Evolutionary conservation across 2,329 filamentous ascomycete genomes (phyloP).

Genomic region (Colletotrichum viniferum): DNA sequence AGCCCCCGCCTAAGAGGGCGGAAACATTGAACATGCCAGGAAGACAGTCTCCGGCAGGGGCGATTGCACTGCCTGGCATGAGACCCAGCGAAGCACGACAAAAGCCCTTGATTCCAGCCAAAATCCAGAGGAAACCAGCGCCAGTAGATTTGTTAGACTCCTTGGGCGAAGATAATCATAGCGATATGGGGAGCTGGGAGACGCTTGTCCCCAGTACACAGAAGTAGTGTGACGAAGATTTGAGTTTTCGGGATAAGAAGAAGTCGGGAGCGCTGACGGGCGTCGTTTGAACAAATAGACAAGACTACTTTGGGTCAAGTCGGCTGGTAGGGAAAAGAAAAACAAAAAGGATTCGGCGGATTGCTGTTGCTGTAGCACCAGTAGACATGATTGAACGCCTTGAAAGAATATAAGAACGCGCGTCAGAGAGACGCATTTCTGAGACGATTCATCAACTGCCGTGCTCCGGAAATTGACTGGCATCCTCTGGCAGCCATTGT

Average conservation of each 20-base stretch:
- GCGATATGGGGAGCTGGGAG: slow-evolving; percentile 58
- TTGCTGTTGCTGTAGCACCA: not conserved
- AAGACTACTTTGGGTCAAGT: not conserved
- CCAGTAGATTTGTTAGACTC: slow-evolving; percentile 50
- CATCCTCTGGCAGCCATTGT: not conserved
- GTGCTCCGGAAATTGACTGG: not conserved
- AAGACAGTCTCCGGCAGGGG: slow-evolving; percentile 11
- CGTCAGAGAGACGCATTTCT: not conserved
- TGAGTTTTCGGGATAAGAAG: not conserved
- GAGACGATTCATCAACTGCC: not conserved
- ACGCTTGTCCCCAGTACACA: slow-evolving; percentile 52
- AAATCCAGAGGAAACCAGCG: slow-evolving; percentile 25
- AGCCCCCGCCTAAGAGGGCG: not conserved
- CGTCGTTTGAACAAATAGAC: not conserved
- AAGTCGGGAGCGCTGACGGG: not conserved
- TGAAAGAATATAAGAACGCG: not conserved
- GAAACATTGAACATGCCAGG: not conserved
- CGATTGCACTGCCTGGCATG: slow-evolving; percentile 20
- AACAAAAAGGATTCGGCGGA: not conserved
- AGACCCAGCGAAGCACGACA: slow-evolving; percentile 1
- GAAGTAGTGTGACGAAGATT: not conserved
- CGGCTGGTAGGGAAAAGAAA: not conserved
- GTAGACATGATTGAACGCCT: not conserved
- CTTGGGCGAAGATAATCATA: slow-evolving; percentile 47
- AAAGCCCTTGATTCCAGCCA: slow-evolving; percentile 13